phyloP scores from a whole-genome alignment of 805 yeast species.

The Candida piceae region DNA sequence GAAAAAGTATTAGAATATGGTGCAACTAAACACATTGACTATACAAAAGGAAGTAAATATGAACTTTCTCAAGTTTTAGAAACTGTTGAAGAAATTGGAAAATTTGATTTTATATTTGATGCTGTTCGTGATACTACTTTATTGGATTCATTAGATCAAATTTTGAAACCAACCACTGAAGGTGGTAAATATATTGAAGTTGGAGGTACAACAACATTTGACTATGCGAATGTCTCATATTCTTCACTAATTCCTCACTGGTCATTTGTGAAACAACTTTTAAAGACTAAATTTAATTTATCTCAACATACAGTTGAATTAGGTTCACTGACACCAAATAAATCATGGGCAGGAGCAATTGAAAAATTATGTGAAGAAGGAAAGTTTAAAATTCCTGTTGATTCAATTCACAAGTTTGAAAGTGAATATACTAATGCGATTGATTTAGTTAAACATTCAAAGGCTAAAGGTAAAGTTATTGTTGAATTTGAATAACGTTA shows the following conservation, averaged over 20 bases:
- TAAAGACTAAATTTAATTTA: constrained; percentile 12
- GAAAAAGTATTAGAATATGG: constrained; percentile 34
- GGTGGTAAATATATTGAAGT: constrained; percentile 49
- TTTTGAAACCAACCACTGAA: constrained; percentile 41
- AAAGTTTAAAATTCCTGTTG: constrained; percentile 43
- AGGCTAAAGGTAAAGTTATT: constrained; percentile 67
- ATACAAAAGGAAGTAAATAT: constrained; percentile 39
- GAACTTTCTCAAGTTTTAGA: constrained; percentile 31
- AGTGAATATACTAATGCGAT: constrained; percentile 46
- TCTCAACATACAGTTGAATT: constrained; percentile 7
- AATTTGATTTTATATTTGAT: constrained; percentile 62
- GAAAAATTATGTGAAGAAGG: constrained; percentile 42
- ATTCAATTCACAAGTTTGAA: constrained; percentile 45
- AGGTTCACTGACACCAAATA: constrained; percentile 5
- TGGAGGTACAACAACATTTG: constrained; percentile 48
- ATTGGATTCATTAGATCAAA: constrained; percentile 35
- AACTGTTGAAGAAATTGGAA: constrained; percentile 31
- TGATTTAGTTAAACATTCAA: constrained; percentile 39
- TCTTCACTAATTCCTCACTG: constrained; percentile 22
- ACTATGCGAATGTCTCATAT: constrained; percentile 28
- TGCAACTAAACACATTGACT: constrained; percentile 55
- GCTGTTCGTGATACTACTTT: constrained; percentile 56
- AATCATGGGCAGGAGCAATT: constrained; percentile 27
- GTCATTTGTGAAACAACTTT: constrained; percentile 9
- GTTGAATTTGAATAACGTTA: constrained; percentile 15